Evolutionary conservation across 1,284 basidiomycete species (phyloP).

Genomic region (Tilletiaria anomala): DNA sequence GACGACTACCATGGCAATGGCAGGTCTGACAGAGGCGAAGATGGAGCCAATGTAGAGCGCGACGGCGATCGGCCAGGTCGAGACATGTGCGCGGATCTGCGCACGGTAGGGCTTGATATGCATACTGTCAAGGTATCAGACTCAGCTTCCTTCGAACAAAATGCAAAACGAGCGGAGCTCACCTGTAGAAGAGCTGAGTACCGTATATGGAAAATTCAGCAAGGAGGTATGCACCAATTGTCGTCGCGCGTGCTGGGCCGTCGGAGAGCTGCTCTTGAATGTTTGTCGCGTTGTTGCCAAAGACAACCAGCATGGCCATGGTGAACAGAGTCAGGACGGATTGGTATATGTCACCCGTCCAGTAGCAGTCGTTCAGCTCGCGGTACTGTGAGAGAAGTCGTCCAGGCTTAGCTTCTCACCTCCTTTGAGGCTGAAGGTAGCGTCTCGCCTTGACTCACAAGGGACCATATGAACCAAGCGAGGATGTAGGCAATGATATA

Average conservation of each 20-base stretch:
- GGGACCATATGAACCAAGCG: conserved; percentile 26
- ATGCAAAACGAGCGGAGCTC: no score
- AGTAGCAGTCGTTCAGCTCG: conserved; percentile 30
- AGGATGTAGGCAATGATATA: conserved; percentile 23
- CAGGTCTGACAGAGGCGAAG: conserved; percentile 10
- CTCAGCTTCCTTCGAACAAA: no score
- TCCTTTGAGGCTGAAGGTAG: no score
- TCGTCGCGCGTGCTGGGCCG: conserved; percentile 13
- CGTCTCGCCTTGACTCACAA: conserved; percentile 21
- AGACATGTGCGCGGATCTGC: conserved; percentile 13
- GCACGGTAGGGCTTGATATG: conserved; percentile 27
- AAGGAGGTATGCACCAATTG: conserved; percentile 20
- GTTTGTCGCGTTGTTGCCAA: conserved; percentile 22
- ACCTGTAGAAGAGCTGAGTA: conserved; percentile 8
- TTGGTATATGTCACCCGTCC: conserved; percentile 22
- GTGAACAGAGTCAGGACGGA: conserved; percentile 20
- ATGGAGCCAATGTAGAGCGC: conserved; percentile 21
- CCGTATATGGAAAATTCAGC: conserved; percentile 14
- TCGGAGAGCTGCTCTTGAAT: conserved; percentile 10
- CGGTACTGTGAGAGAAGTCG: no score
- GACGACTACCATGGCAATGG: conserved; percentile 17
- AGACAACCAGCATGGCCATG: conserved; percentile 24
- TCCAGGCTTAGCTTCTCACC: no score
- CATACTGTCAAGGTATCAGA: background rate
- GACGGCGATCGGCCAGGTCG: conserved; percentile 10